Evolutionary conservation across 225 moss, liverwort and hornwort species (phyloP).

Genomic region (Straminergon stramineum): DNA sequence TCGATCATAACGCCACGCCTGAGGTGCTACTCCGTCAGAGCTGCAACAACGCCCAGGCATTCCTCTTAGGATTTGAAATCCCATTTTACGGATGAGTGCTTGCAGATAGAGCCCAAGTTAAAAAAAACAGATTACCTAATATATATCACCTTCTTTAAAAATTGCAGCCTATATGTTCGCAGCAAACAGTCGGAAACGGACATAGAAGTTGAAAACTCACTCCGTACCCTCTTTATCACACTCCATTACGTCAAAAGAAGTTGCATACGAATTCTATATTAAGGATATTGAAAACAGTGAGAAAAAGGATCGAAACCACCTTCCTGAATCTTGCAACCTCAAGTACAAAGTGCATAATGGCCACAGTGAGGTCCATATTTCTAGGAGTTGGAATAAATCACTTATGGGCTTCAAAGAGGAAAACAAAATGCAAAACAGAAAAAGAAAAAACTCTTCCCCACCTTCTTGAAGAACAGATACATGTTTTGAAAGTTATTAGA

Average conservation of each 20-base stretch:
- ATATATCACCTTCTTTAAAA: background rate
- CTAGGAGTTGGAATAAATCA: background rate
- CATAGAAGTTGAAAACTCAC: background rate
- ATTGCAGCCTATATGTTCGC: background rate
- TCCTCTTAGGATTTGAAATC: background rate
- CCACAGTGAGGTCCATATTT: background rate
- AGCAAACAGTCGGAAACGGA: background rate
- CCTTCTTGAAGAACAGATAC: background rate
- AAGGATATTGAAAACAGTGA: background rate
- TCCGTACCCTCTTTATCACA: background rate
- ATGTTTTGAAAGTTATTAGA: background rate
- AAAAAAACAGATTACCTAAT: background rate
- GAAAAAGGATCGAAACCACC: background rate
- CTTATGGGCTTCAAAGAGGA: background rate
- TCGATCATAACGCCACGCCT: conserved; percentile 35
- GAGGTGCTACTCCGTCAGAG: conserved; percentile 28
- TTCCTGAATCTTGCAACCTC: background rate
- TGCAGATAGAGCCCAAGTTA: background rate
- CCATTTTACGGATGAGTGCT: background rate
- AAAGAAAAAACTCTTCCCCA: background rate
- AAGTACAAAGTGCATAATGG: background rate
- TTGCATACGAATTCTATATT: background rate
- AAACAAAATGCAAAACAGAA: background rate
- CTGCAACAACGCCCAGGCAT: conserved; percentile 19
- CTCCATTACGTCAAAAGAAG: background rate